phyloP scores from a whole-genome alignment of 2,329 filamentous ascomycete species.

The Trichoderma sp. region DNA sequence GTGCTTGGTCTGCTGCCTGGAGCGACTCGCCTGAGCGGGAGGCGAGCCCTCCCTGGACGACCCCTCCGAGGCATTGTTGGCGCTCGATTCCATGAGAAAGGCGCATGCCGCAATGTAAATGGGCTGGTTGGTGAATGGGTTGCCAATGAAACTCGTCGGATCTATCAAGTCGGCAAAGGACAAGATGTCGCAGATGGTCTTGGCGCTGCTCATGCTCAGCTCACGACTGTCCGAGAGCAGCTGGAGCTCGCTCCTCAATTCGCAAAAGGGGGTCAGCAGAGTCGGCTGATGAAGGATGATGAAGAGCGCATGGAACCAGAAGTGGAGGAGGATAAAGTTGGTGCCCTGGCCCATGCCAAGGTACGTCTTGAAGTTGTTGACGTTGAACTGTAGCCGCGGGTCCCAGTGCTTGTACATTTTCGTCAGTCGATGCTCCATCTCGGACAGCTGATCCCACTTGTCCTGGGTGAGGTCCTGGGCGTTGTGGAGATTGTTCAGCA shows the following conservation, averaged over 20 bases:
- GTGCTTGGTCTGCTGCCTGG: slow-evolving; percentile 27
- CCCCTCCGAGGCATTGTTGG: slow-evolving; percentile 66
- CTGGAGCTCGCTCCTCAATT: slow-evolving; percentile 62
- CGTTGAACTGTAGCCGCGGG: slow-evolving; percentile 76
- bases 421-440: slow-evolving; percentile 82
- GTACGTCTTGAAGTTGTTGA: slow-evolving; percentile 82
- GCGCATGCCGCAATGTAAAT: slow-evolving; percentile 91
- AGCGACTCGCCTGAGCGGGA: slow-evolving; percentile 33
- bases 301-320: slow-evolving; percentile 87
- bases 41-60: slow-evolving; percentile 60
- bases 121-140: slow-evolving; percentile 86
- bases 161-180: slow-evolving; percentile 85
- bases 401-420: slow-evolving; percentile 72
- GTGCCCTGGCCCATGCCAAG: slow-evolving; percentile 79
- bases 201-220: slow-evolving; percentile 82
- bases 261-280: slow-evolving; percentile 73
- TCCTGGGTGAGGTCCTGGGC: slow-evolving; percentile 74
- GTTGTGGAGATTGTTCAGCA: slow-evolving; percentile 78
- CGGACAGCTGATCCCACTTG: slow-evolving; percentile 68
- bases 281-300: slow-evolving; percentile 85
- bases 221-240: slow-evolving; percentile 80
- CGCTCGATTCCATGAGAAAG: slow-evolving; percentile 76
- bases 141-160: slow-evolving; percentile 81
- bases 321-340: slow-evolving; percentile 83
- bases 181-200: slow-evolving; percentile 87